These are phyloP conservation scores for Geosmithia flava DNA, from an alignment of 2,329 filamentous ascomycete genomes.

Conservation along the genomic window DNA sequence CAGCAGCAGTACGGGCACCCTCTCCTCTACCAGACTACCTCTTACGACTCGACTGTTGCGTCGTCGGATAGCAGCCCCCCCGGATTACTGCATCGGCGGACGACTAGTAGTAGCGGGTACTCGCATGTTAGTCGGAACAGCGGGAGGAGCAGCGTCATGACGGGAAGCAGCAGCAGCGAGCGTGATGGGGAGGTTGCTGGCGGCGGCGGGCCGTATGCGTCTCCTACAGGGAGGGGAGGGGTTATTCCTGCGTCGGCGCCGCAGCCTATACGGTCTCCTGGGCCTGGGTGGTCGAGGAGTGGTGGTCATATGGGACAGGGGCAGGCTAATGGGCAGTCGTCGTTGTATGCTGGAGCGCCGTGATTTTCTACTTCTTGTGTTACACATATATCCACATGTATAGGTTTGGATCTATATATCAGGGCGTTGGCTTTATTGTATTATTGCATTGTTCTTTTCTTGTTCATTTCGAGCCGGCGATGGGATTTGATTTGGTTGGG, in stretches of 20 bases:
- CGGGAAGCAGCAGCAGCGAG: slow-evolving; percentile 10
- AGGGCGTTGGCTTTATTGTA: not conserved
- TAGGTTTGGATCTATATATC: not conserved
- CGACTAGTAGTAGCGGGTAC: slow-evolving; percentile 19
- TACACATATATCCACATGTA: not conserved
- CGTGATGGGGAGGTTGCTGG: not conserved
- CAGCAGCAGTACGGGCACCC: slow-evolving; percentile 1
- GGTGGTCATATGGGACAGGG: slow-evolving; percentile 1
- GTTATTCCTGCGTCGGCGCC: not conserved
- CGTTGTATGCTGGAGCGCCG: slow-evolving; percentile 1
- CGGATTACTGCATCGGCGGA: slow-evolving; percentile 8
- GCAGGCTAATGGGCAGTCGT: not conserved
- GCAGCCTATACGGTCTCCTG: slow-evolving; percentile 1
- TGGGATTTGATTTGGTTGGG: not conserved
- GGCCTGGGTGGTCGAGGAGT: not conserved
- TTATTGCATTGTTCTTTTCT: not conserved
- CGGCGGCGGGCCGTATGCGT: not conserved
- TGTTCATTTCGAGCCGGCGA: not conserved
- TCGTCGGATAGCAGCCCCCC: not conserved
- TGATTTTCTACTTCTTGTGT: not conserved
- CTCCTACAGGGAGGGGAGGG: not conserved
- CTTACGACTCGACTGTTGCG: not conserved
- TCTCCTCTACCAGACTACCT: not conserved
- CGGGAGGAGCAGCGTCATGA: slow-evolving; percentile 3
- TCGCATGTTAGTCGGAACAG: slow-evolving; percentile 21